Base-by-base conservation (phyloP, 495 filamentous ascomycete species). In the Annulohypoxylon moriforme region DNA sequence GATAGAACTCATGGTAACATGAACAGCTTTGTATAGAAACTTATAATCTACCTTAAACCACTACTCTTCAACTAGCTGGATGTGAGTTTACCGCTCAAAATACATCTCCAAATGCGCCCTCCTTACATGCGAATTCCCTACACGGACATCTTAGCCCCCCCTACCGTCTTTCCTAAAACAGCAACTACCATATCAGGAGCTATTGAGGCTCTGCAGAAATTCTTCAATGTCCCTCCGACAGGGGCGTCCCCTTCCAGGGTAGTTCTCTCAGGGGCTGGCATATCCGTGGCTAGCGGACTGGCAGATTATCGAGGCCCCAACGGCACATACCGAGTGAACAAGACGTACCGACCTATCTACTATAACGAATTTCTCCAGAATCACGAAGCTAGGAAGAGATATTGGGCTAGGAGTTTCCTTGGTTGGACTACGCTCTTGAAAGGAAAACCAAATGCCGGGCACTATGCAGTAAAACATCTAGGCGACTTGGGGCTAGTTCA, bases 381-480 rank as follows among this genome's bases (percentile, higher is more conserved):
- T 67, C 95, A 99, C 81, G 94, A 95, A 76, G 91, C 93, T 16
- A 85, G 96, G 60, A 96, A 98, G 81, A 83, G 96, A 64, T 99
- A 99, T 82, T 99, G 95, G 95, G 95, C 96, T 5, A 84, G 96
- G 13, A 96, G 93, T 78, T 99, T 94, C 77, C 83, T 99, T 20
- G 96, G 96, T 10, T 99, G 94, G 94, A 88, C 91, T 14, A 92
- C 86, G 18, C 82, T 98, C 71, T 77, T 90, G 70, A 90, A 89
- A 49, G 93, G 93, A 16, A 86, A 84, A 74, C 94, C 96, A 2
- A 99, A 98, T 75, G 77, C 83, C 1, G 91, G 89, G 1, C 96
- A 99, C 80, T 82, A 84, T 71, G 94, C 96, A 4, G 86, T 98
- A 29, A 82, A 86, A 40, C 82, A 88, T 62, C 79, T 99, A 46